phyloP scores from a whole-genome alignment of 768 basidiomycete genomes.

The Cyclocybe aegerita region DNA sequence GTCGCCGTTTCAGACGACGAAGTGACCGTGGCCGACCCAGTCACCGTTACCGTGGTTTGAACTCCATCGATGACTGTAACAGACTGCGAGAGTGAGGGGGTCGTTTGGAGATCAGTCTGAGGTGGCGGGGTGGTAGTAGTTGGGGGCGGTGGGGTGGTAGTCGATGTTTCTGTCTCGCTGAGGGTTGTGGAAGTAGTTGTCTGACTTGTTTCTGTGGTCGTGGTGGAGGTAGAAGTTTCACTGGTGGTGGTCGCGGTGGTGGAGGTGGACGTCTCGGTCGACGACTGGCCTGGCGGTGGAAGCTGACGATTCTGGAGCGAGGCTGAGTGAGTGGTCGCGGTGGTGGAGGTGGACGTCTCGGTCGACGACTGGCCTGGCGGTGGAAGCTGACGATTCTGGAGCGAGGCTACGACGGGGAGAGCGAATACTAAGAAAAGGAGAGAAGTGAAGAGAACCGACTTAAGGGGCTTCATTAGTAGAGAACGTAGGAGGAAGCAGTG shows the following conservation, averaged over 20 bases:
- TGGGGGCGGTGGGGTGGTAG: slow-evolving; percentile 6
- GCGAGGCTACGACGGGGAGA: not conserved
- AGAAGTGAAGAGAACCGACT: not conserved
- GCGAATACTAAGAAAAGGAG: slow-evolving; percentile 1
- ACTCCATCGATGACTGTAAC: slow-evolving; percentile 19
- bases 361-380: slow-evolving; percentile 10
- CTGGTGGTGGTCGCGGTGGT: slow-evolving; percentile 13
- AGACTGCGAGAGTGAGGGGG: slow-evolving; percentile 2
- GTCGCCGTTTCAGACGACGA: slow-evolving; percentile 27
- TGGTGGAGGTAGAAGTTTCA: slow-evolving; percentile 13
- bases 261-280: slow-evolving; percentile 10
- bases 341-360: slow-evolving; percentile 10
- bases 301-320: not conserved
- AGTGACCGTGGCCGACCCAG: slow-evolving; percentile 14
- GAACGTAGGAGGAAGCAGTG: not conserved
- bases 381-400: not conserved
- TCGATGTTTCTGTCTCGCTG: slow-evolving; percentile 1
- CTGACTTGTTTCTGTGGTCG: slow-evolving; percentile 11
- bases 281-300: slow-evolving; percentile 7
- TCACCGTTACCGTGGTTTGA: slow-evolving; percentile 24
- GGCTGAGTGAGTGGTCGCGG: slow-evolving; percentile 9
- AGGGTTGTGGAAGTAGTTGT: slow-evolving; percentile 10
- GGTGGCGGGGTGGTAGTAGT: slow-evolving; percentile 9
- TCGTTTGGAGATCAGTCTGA: slow-evolving; percentile 5
- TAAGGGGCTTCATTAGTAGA: not conserved